Conservation (phyloP, 352 stramenopile species). For the Lagenidium sp. region DNA sequence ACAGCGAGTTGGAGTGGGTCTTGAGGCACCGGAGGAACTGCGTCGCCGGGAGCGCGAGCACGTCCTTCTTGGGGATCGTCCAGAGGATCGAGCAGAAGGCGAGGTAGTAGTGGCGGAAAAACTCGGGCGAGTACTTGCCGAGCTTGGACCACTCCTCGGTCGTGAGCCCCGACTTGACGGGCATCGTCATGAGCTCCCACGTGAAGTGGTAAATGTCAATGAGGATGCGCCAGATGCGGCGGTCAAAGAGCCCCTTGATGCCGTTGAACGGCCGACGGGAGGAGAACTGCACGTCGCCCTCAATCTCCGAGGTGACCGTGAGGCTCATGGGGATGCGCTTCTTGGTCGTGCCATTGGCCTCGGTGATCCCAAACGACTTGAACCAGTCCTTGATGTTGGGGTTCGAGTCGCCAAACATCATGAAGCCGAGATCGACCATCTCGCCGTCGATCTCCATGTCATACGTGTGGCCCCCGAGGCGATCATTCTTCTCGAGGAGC, state of each 20-base stretch:
- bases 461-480: slow-evolving; percentile 76
- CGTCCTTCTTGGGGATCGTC: slow-evolving; percentile 78
- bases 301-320: slow-evolving; percentile 74
- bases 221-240: slow-evolving; percentile 76
- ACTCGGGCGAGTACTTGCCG: slow-evolving; percentile 70
- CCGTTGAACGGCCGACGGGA: slow-evolving; percentile 69
- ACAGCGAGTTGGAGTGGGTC: slow-evolving; percentile 82
- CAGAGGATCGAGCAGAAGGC: slow-evolving; percentile 82
- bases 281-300: slow-evolving; percentile 80
- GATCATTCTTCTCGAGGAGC: slow-evolving; percentile 76
- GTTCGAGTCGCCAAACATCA: slow-evolving; percentile 89
- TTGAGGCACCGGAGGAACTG: slow-evolving; percentile 85
- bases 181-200: slow-evolving; percentile 81
- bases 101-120: slow-evolving; percentile 85
- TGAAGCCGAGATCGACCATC: slow-evolving; percentile 82
- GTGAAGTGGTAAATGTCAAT: slow-evolving; percentile 85
- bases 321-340: slow-evolving; percentile 85
- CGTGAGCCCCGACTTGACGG: slow-evolving; percentile 60
- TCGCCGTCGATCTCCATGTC: slow-evolving; percentile 84
- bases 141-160: slow-evolving; percentile 67
- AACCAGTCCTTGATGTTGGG: slow-evolving; percentile 89
- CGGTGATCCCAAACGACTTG: slow-evolving; percentile 74
- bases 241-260: slow-evolving; percentile 58
- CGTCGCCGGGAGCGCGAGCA: slow-evolving; percentile 71
- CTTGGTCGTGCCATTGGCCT: slow-evolving; percentile 78